Evolutionary conservation across 2,329 filamentous ascomycete genomes (phyloP).

Genomic region (Leptographium procerum): DNA sequence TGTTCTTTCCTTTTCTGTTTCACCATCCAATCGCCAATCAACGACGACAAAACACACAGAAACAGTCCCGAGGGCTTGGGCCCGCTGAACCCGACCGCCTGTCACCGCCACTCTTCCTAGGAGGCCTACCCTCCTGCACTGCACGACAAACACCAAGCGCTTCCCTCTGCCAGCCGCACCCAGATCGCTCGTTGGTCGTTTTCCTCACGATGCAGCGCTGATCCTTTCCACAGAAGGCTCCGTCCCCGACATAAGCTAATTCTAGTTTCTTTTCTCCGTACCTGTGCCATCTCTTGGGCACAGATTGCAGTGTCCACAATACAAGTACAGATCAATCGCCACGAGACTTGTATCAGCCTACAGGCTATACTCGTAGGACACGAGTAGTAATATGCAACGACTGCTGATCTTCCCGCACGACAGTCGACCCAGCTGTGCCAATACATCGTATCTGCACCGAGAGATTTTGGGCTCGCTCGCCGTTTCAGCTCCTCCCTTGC

Average conservation of each 20-base stretch:
- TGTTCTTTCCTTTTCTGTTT: too few species aligned
- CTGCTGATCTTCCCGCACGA: too few species aligned
- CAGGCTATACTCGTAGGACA: too few species aligned
- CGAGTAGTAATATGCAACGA: too few species aligned
- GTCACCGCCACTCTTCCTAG: not conserved
- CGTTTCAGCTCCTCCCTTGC: too few species aligned
- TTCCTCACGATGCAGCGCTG: not conserved
- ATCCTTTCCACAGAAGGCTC: not conserved
- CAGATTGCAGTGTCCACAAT: too few species aligned
- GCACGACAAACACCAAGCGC: not conserved
- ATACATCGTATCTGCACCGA: too few species aligned
- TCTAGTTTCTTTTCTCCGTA: not conserved
- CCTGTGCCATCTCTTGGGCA: too few species aligned
- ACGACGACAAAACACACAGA: not conserved
- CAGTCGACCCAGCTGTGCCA: too few species aligned
- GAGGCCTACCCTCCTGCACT: not conserved
- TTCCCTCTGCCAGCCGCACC: not conserved
- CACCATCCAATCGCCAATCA: not conserved
- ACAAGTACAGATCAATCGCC: not conserved
- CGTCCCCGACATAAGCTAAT: not conserved
- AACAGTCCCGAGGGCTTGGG: conserved; percentile 3
- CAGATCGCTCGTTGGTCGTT: not conserved
- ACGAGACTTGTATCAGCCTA: too few species aligned
- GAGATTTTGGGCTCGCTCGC: too few species aligned
- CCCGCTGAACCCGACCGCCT: conserved; percentile 5